A percentile compares a stretch with the other conserved stretches of the same genome.
phyloP scores from a whole-genome alignment of 176 grass and related monocot genomes.

The Alopecurus myosuroides region DNA sequence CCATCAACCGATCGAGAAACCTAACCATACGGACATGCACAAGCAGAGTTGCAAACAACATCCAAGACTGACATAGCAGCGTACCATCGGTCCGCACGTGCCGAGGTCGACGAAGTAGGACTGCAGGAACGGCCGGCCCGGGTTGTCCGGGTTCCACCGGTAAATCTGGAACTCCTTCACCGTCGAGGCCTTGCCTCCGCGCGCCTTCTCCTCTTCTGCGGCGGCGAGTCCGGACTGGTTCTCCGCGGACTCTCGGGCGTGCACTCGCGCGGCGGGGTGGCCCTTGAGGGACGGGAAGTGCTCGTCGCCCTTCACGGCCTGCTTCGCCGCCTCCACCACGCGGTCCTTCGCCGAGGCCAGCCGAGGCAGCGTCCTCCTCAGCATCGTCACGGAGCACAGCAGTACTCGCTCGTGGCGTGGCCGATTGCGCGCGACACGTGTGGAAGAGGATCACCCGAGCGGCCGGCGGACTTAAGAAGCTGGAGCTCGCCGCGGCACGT shows the following conservation, averaged over 20 bases:
- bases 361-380: conserved; percentile 27
- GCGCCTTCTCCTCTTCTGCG: not conserved
- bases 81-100: conserved; percentile 54
- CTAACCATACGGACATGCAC: not conserved
- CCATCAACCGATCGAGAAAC: not conserved
- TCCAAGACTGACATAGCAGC: not conserved
- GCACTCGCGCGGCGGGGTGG: conserved; percentile 33
- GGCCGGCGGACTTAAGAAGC: not conserved
- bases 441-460: not conserved
- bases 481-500: not conserved
- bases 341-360: conserved; percentile 54
- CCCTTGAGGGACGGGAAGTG: conserved; percentile 48
- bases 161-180: conserved; percentile 74
- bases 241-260: conserved; percentile 40
- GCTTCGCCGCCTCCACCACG: conserved; percentile 13
- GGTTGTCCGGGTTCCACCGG: conserved; percentile 68
- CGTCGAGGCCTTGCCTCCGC: not conserved
- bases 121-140: conserved; percentile 49
- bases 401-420: not conserved
- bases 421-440: not conserved
- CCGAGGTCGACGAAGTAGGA: conserved; percentile 62
- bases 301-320: conserved; percentile 14
- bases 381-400: not conserved
- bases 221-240: conserved; percentile 20
- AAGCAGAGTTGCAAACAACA: not conserved